Percentiles rank a stretch among this genome's conserved stretches.
These are phyloP conservation scores for Limtongia smithiae DNA, from an alignment of 805 yeast genomes.

Conservation along the genomic window DNA sequence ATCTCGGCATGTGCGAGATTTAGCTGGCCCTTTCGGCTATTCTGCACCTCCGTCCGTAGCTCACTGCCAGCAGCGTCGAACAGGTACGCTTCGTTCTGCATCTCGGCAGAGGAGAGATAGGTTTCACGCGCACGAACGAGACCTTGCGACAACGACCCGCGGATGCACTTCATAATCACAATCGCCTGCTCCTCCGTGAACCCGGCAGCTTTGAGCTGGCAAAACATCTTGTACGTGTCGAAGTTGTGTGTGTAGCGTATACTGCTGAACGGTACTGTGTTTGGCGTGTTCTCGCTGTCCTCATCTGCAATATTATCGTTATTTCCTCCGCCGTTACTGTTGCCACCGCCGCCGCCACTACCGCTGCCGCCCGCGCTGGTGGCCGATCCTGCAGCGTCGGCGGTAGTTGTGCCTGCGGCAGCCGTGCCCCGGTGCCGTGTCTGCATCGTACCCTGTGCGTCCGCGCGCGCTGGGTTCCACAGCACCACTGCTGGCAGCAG, in stretches of 20 bases:
- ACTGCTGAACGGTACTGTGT: slow-evolving; percentile 8
- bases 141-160: slow-evolving; percentile 38
- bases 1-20: slow-evolving; percentile 63
- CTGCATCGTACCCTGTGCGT: too few species aligned
- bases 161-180: slow-evolving; percentile 47
- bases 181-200: slow-evolving; percentile 62
- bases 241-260: slow-evolving; percentile 38
- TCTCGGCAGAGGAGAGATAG: slow-evolving; percentile 51
- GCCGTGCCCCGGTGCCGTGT: too few species aligned
- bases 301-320: too few species aligned
- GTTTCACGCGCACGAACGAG: slow-evolving; percentile 37
- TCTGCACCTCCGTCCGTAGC: slow-evolving; percentile 69
- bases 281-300: too few species aligned
- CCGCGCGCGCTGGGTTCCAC: too few species aligned
- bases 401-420: too few species aligned
- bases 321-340: too few species aligned
- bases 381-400: too few species aligned
- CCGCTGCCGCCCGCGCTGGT: not conserved
- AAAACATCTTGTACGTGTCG: slow-evolving; percentile 61
- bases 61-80: slow-evolving; percentile 93
- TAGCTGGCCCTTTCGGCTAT: slow-evolving; percentile 65
- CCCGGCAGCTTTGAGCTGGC: slow-evolving; percentile 52
- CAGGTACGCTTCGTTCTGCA: slow-evolving; percentile 82
- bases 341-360: too few species aligned
- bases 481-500: too few species aligned